Conservation (phyloP, 116 monocot genomes). For the Thalassia testudinum region DNA sequence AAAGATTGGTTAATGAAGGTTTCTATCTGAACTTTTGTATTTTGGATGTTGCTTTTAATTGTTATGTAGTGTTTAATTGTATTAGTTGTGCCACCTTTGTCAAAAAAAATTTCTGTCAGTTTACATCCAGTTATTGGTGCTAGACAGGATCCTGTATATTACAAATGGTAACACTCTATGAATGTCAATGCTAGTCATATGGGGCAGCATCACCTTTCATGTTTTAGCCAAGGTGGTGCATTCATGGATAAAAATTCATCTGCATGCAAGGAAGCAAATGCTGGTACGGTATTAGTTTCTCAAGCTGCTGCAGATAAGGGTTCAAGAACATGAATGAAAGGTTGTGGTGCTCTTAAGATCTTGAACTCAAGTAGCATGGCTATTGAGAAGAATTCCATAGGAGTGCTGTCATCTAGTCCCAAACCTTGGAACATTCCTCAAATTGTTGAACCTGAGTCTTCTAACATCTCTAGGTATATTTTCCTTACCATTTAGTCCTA, state of each 20-base stretch:
- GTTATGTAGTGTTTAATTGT: background rate
- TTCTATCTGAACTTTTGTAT: background rate
- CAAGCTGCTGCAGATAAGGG: slow-evolving; percentile 70
- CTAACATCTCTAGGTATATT: slow-evolving; percentile 28
- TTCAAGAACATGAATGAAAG: slow-evolving; percentile 56
- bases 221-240: slow-evolving; percentile 16
- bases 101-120: slow-evolving; percentile 19
- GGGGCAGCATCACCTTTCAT: slow-evolving; percentile 15
- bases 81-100: slow-evolving; percentile 21
- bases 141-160: slow-evolving; percentile 23
- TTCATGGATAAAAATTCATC: slow-evolving; percentile 19
- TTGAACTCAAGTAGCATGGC: slow-evolving; percentile 14
- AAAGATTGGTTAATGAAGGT: slow-evolving; percentile 31
- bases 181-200: background rate
- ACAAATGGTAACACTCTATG: slow-evolving; percentile 24
- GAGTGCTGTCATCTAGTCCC: slow-evolving; percentile 9
- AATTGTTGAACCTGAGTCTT: slow-evolving; percentile 23
- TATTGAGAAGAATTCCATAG: slow-evolving; percentile 19
- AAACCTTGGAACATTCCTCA: slow-evolving; percentile 8
- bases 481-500: background rate
- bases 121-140: slow-evolving; percentile 17
- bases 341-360: slow-evolving; percentile 22
- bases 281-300: slow-evolving; percentile 22
- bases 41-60: background rate
- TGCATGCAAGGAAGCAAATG: slow-evolving; percentile 19